Conservation (phyloP, 352 stramenopile genomes). For the Phytopythium ostracodes region DNA sequence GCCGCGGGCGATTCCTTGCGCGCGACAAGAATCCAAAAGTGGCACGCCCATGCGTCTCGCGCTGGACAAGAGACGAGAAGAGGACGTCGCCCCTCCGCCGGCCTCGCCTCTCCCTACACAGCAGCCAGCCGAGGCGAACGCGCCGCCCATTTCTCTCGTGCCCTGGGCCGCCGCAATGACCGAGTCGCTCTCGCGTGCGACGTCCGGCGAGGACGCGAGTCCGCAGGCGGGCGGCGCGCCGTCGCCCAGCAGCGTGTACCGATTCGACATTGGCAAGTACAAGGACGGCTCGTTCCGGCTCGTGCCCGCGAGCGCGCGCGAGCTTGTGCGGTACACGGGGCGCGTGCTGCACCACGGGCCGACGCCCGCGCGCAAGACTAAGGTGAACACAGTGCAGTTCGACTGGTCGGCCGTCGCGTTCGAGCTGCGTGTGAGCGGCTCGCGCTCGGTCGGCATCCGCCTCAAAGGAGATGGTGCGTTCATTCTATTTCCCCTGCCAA, state of each 20-base stretch:
- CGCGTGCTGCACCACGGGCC: conserved; percentile 72
- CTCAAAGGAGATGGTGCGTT: conserved; percentile 78
- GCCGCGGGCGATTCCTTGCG: not conserved
- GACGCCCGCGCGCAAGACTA: conserved; percentile 53
- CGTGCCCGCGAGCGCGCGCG: conserved; percentile 56
- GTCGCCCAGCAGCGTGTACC: conserved; percentile 52
- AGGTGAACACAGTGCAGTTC: conserved; percentile 87
- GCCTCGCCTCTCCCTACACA: not conserved
- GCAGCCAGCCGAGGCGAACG: not conserved
- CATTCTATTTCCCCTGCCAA: not conserved
- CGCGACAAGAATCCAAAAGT: not conserved
- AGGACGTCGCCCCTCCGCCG: not conserved
- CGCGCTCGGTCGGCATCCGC: conserved; percentile 63
- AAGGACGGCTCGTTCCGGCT: conserved; percentile 66
- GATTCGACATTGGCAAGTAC: conserved; percentile 77
- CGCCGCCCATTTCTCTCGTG: conserved; percentile 1
- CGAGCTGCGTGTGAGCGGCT: conserved; percentile 53
- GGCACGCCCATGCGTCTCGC: not conserved
- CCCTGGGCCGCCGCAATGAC: not conserved
- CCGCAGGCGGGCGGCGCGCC: conserved; percentile 8
- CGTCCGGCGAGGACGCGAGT: not conserved
- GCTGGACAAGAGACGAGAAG: conserved; percentile 5
- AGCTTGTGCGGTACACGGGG: conserved; percentile 74
- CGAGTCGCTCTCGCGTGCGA: not conserved
- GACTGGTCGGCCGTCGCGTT: conserved; percentile 77